Percentiles rank a stretch among this genome's conserved stretches.
Evolutionary conservation across 2,329 filamentous ascomycete genomes (phyloP).

Genomic region (Lachnellula cervina): DNA sequence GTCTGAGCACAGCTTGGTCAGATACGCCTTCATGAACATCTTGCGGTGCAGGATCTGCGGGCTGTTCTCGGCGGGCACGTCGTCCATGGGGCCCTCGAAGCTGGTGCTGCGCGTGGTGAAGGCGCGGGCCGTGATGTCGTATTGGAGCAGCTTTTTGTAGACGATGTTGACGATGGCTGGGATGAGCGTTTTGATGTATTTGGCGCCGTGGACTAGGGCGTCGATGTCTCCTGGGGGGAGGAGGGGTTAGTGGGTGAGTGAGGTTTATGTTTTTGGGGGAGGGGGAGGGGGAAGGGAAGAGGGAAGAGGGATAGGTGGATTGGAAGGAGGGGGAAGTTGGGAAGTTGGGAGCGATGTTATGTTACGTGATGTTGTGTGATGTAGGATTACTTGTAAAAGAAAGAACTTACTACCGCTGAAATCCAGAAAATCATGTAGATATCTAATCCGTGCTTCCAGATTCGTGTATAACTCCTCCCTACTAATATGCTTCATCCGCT

Average conservation of each 20-base stretch:
- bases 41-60: constrained; percentile 54
- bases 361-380: too few species aligned
- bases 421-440: constrained; percentile 27
- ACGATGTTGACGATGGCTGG: constrained; percentile 79
- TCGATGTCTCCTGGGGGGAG: constrained; percentile 21
- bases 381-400: too few species aligned
- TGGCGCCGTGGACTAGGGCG: constrained; percentile 19
- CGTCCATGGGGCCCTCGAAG: constrained; percentile 52
- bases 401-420: constrained; percentile 13
- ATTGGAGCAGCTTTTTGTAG: constrained; percentile 73
- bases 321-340: too few species aligned
- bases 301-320: too few species aligned
- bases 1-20: constrained; percentile 16
- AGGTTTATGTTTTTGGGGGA: too few species aligned
- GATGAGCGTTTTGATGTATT: constrained; percentile 50
- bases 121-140: constrained; percentile 74
- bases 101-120: constrained; percentile 59
- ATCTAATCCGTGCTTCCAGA: constrained; percentile 24
- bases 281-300: too few species aligned
- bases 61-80: constrained; percentile 32
- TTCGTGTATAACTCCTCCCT: constrained; percentile 19
- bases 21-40: constrained; percentile 75
- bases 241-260: not conserved
- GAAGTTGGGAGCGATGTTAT: too few species aligned
- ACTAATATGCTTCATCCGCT: constrained; percentile 13